Base-by-base conservation (phyloP, 495 filamentous ascomycete species). In the Neurospora pannonica region DNA sequence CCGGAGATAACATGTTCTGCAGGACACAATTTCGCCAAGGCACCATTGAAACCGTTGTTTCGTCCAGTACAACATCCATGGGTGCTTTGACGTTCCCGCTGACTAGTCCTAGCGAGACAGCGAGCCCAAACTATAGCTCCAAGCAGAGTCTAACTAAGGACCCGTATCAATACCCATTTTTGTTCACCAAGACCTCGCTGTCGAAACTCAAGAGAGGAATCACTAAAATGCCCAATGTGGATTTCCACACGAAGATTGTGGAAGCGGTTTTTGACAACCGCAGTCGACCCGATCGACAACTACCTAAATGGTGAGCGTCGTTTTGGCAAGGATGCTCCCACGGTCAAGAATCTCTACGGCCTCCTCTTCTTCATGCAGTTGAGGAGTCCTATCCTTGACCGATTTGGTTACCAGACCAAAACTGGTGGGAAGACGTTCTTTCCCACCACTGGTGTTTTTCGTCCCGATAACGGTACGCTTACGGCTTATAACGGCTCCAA, bases 111-210 rank as follows among this genome's bases (percentile, higher is more conserved):
- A 86, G 84, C 77, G 84, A 86, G 74, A 84, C 86, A 24, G 85
- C 87, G 5, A 90, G 88, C 34, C 90, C 88, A 5, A 85, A 87
- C 19, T 90, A 86, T 40, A 85, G 87, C 9, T 80, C 82, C 28
- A 89, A 87, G 62, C 85, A 89, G 6, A 84, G 84, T 1, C 85
- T 85, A 38, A 81, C 81, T 21, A 87, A 88, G 74, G 86, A 89
- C 62, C 4, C n/a, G 42, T 46, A 19, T 21, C 19, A n/a, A n/a
- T n/a, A 9, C 42, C 4, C 42, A 21, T 21, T 10, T 10, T 46
- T 46, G n/a, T 9, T 46, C n/a, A 21, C 19, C 19, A 46, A 46
- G n/a, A 46, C n/a, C n/a, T 46, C n/a, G 42, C 19, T 46, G 42
- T 46, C 19, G 8, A n/a, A n/a, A 21, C 4, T 21, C 42, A 10